Base-by-base conservation (phyloP, 176 grass and related monocot species). In the Chrysopogon serrulatus region DNA sequence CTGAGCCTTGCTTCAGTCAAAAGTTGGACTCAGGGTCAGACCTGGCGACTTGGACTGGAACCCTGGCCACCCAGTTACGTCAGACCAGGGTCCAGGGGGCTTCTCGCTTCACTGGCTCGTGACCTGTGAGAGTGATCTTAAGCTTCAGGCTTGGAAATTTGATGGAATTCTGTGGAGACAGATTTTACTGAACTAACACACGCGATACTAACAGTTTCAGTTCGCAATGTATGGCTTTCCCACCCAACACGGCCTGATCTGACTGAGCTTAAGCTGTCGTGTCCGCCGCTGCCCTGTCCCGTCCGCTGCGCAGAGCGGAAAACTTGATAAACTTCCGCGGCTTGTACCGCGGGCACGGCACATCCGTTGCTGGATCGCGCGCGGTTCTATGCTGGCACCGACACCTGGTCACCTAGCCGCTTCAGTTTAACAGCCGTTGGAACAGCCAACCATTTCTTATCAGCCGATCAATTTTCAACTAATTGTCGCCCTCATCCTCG, bases 11-110 rank as follows among this genome's bases (percentile, higher is more conserved):
- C 24, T 84, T 34, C 43, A 10, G 73, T 70, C 74, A 39, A 78
- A 59, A 28, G 71, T 59, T 17, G 61, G 37, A 28, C 11, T 81
- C 78, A 41, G 60, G 40, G 77, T 81, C 36, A 74, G 39, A 57
- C 35, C 8, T 21, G 78, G 24, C 44, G 57, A 81, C 78, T 76
- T 87, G 43, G 78, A 81, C 77, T 13, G 43, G 36, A 35, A 31
- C 33, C 83, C 74, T 59, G 48, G 39, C 9, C 21, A 10, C 28
- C 30, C n/a, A 33, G 48, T 68, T 43, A 10, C 16, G 73, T 42
- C 8, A n/a, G 66, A 57, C 24, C 12, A 13, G n/a, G n/a, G n/a
- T n/a, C n/a, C n/a, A n/a, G n/a, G 11, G 33, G 16, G 3, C n/a
- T 31, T 6, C 28, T 51, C 41, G 39, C 41, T 51, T 36, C 30